Evolutionary conservation across 169 alveolate genomes (phyloP), one percentile per base, ranked within the genome.

Genomic region (Plasmodium coatneyi): DNA sequence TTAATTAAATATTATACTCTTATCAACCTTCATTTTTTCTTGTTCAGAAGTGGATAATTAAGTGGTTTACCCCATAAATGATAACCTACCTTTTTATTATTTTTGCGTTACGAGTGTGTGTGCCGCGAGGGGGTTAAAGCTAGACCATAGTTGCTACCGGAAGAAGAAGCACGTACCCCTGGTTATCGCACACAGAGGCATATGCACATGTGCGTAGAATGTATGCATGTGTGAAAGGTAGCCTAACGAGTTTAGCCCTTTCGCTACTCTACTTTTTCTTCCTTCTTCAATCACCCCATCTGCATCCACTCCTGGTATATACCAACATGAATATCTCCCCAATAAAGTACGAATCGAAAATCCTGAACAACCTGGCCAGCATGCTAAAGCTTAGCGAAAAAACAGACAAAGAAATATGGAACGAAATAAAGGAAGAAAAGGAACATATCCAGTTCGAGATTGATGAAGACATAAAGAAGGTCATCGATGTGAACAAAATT

Each of bases 401-500:
- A 49, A 36, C 91, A 56, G 89, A 89, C 49, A 80, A 78, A 1
- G 90, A 78, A 80, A 80, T 80, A 89, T 19, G 81, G 70, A 80
- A 52, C 82, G 94, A 89, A 66, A 80, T 78, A 41, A 70, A 60
- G 52, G 83, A 89, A 41, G 94, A 80, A 10, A 89, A 60, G 25
- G 39, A 19, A 14, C 34, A 36, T 1, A 79, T 60, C 0, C 4
- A 22, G 19, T 91, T 91, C 60, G 92, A 91, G 82, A 81, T 91
- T n/a, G 95, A 91, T 71, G 95, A 91, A n/a, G 95, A 91, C 43
- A 71, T 91, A 70, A 81, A 71, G 56, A 70, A 52, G 30, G 76
- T 80, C 32, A 72, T 91, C 41, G 81, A 91, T 71, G 56, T 91
- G 1, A 46, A 78, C 78, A 91, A 91, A 82, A 91, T 91, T 81